These are phyloP conservation scores for Trichoderma koningiopsis DNA, from an alignment of 2,329 filamentous ascomycete species.

Conservation along the genomic window DNA sequence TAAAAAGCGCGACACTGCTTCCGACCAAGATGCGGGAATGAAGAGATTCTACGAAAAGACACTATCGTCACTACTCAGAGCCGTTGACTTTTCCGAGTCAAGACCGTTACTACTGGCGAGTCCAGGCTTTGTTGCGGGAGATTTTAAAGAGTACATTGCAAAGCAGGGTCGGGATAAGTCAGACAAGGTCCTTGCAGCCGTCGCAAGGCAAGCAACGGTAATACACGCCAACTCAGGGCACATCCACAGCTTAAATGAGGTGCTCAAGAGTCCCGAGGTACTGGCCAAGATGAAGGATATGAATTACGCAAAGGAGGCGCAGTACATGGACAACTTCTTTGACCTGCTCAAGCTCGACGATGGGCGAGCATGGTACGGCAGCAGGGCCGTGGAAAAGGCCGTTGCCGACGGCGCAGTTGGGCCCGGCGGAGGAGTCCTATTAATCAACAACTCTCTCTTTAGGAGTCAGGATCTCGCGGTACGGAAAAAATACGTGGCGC, in stretches of 20 bases:
- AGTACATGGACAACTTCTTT: constrained; percentile 82
- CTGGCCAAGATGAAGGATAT: constrained; percentile 78
- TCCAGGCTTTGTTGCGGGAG: constrained; percentile 81
- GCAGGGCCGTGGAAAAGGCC: constrained; percentile 77
- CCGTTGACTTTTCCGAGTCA: constrained; percentile 71
- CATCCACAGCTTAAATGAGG: constrained; percentile 83
- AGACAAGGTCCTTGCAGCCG: constrained; percentile 69
- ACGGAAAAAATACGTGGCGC: constrained; percentile 76
- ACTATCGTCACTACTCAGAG: constrained; percentile 72
- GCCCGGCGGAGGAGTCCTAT: constrained; percentile 76
- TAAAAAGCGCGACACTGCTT: constrained; percentile 65
- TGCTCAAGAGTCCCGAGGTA: constrained; percentile 80
- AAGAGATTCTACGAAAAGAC: constrained; percentile 74
- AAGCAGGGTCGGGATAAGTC: constrained; percentile 59
- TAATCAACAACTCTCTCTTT: constrained; percentile 88
- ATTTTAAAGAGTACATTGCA: constrained; percentile 74
- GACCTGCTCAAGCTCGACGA: constrained; percentile 80
- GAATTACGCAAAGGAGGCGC: constrained; percentile 83
- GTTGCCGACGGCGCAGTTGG: constrained; percentile 88
- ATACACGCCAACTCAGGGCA: constrained; percentile 86
- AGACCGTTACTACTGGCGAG: constrained; percentile 82
- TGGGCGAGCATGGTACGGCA: constrained; percentile 87
- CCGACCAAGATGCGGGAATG: constrained; percentile 71
- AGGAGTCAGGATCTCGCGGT: constrained; percentile 76
- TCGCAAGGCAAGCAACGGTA: constrained; percentile 66